phyloP scores from a whole-genome alignment of 768 basidiomycete species.

The Tylopilus rubrobrunneus region DNA sequence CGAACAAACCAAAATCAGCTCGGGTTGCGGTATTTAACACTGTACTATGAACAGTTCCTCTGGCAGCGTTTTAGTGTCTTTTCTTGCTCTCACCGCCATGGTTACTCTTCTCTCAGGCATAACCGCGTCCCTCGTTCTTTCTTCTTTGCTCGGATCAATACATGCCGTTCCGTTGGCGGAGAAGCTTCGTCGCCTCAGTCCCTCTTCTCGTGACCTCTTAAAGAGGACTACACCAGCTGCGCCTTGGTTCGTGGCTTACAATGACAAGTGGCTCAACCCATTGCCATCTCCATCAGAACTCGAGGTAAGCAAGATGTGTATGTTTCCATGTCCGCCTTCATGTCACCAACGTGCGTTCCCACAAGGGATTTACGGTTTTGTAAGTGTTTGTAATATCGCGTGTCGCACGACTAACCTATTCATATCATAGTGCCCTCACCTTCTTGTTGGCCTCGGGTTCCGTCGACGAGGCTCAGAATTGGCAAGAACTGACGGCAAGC shows the following conservation, averaged over 20 bases:
- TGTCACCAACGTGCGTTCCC: neutral
- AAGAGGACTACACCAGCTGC: constrained; percentile 34
- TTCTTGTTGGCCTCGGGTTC: constrained; percentile 41
- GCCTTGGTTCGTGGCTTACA: constrained; percentile 46
- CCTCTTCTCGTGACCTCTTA: constrained; percentile 18
- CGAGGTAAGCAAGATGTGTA: constrained; percentile 28
- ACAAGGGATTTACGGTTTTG: constrained; percentile 35
- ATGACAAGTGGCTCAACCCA: constrained; percentile 40
- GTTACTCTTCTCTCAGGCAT: constrained; percentile 8
- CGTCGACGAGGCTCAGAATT: constrained; percentile 43
- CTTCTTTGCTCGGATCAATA: constrained; percentile 7
- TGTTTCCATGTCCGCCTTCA: neutral
- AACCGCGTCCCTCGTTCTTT: neutral
- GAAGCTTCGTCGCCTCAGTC: constrained; percentile 22
- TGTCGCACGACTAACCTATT: neutral
- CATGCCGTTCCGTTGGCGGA: constrained; percentile 19
- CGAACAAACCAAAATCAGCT: neutral
- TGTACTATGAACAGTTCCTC: neutral
- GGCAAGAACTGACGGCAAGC: constrained; percentile 36
- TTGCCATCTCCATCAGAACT: constrained; percentile 43
- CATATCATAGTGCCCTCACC: constrained; percentile 34
- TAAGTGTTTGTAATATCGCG: constrained; percentile 2
- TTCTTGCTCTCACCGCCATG: constrained; percentile 6
- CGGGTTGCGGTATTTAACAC: constrained; percentile 17
- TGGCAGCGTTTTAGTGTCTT: neutral